Base-by-base conservation (phyloP, 192 early-diverging fungal species). In the Backusella macrospora region DNA sequence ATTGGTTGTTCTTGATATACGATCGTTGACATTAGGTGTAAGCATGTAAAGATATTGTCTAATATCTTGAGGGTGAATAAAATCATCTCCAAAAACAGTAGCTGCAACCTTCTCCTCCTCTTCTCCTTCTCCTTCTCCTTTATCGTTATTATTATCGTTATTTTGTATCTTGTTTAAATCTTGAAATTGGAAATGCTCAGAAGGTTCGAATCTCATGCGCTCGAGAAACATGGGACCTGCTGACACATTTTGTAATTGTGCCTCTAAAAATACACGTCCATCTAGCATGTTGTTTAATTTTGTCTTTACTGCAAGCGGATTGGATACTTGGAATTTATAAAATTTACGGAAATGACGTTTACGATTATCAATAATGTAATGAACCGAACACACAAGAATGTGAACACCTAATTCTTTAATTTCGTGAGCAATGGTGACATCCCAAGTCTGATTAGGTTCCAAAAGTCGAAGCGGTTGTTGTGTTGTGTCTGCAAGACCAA, bases 261-360 rank as follows among this genome's bases (percentile, higher is more conserved):
- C 94, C 79, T 99, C 97, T 55, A 99, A 82, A 75, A 96, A 91
- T 12, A 94, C 88, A 12, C 80, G 70, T 14, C 90, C 90, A 59
- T 90, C 86, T 14, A 76, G 63, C 72, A 95, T 79, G 37, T 92
- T 91, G 83, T 99, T 96, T 55, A 98, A 90, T 72, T 97, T 98
- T 10, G 97, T 99, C 81, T 97, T 98, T 64, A 99, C 97, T 10
- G 95, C 88, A 42, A 99, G 86, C 47, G 97, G 97, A 80, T 99
- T 99, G 52, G 93, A 78, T 15, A 97, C 97, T 85, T 97, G 94
- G 79, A 99, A 99, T 73, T 95, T 96, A 88, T 94, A 99, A 75
- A 95, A 95, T 76, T 95, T 95, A 62, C 94, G 88, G 79, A 98
- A 91, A 38, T 80, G 85, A 38, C 91, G 90, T 65, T 86, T 85